These are phyloP conservation scores for Chaetomiaceae sp. DNA, from an alignment of 2,329 filamentous ascomycete species.

Conservation along the genomic window DNA sequence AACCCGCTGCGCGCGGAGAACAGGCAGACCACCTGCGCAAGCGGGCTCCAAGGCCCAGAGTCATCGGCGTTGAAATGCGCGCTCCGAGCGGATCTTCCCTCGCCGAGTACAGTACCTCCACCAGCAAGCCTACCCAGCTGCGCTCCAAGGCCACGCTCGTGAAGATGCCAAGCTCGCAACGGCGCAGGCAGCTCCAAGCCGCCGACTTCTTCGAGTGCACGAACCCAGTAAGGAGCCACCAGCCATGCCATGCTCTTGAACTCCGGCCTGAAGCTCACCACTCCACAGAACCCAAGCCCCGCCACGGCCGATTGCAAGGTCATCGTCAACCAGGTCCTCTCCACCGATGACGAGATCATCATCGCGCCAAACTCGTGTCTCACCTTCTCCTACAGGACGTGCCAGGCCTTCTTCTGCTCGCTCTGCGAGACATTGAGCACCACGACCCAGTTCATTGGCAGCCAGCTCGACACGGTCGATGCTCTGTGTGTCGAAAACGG, in stretches of 20 bases:
- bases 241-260: neutral
- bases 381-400: conserved; percentile 33
- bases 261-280: neutral
- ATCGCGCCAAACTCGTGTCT: conserved; percentile 33
- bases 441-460: conserved; percentile 34
- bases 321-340: conserved; percentile 31
- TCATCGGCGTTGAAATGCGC: conserved; percentile 11
- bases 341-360: conserved; percentile 29
- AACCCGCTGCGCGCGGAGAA: conserved; percentile 16
- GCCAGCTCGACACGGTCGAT: conserved; percentile 33
- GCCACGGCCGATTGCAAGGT: conserved; percentile 31
- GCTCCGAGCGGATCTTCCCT: neutral
- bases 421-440: conserved; percentile 33
- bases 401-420: conserved; percentile 38
- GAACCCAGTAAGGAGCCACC: conserved; percentile 28
- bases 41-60: conserved; percentile 14
- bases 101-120: conserved; percentile 24
- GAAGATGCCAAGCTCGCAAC: conserved; percentile 23
- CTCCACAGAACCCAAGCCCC: conserved; percentile 31
- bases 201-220: conserved; percentile 36
- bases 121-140: conserved; percentile 22
- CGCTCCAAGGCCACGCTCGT: conserved; percentile 26
- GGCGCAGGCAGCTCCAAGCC: conserved; percentile 22
- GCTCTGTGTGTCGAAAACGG: conserved; percentile 33
- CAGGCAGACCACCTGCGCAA: conserved; percentile 13